phyloP scores from a whole-genome alignment of 768 basidiomycete genomes.

The Tubosaeta sp. region DNA sequence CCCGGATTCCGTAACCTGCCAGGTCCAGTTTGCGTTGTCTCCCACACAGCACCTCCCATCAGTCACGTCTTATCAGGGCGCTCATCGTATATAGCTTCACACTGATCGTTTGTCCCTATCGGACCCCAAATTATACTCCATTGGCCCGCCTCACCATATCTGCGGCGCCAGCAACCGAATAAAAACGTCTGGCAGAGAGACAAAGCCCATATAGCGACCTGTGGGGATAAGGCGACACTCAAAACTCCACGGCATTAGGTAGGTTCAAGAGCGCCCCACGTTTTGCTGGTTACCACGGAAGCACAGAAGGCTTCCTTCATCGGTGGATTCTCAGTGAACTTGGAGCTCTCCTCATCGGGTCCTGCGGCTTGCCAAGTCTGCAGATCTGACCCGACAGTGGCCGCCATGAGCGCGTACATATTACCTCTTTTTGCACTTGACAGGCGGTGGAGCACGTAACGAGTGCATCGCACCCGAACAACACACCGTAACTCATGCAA shows the following conservation, averaged over 20 bases:
- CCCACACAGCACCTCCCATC: constrained; percentile 40
- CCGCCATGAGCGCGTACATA: constrained; percentile 10
- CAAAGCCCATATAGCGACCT: not conserved
- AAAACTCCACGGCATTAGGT: constrained; percentile 23
- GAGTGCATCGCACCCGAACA: constrained; percentile 5
- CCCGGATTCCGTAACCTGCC: constrained; percentile 9
- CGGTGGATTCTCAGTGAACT: constrained; percentile 17
- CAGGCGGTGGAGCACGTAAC: constrained; percentile 11
- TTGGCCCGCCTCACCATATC: constrained; percentile 5
- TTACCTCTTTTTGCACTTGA: constrained; percentile 3
- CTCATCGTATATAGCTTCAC: constrained; percentile 36
- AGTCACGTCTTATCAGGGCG: constrained; percentile 48
- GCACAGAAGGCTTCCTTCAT: constrained; percentile 31
- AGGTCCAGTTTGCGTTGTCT: constrained; percentile 14
- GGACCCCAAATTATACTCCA: constrained; percentile 25
- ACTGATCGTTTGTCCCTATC: constrained; percentile 28
- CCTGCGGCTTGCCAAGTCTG: constrained; percentile 5
- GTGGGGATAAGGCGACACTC: constrained; percentile 19
- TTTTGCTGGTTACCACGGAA: constrained; percentile 30
- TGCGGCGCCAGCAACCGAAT: not conserved
- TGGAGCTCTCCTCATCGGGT: constrained; percentile 11
- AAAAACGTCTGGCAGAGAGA: not conserved
- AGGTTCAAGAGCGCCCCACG: constrained; percentile 17
- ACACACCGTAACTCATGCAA: not conserved
- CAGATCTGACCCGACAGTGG: constrained; percentile 9